A percentile compares a stretch with the other conserved stretches of the same genome.
Evolutionary conservation across 768 basidiomycete species (phyloP).

Genomic region (Lactifluus rugatus): DNA sequence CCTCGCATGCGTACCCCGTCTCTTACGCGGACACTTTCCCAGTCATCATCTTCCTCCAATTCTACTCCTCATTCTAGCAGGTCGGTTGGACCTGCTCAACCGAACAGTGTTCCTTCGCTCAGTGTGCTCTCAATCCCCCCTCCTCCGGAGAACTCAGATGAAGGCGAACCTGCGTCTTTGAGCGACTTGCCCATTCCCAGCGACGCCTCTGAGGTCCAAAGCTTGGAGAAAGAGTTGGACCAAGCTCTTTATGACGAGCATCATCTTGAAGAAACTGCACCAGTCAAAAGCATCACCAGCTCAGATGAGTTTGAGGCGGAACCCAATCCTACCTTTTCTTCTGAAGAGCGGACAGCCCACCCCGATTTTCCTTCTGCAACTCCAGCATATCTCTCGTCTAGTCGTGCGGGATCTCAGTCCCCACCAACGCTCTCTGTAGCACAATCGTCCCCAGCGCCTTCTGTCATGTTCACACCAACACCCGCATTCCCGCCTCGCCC

Average conservation of each 20-base stretch:
- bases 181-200: conserved; percentile 8
- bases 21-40: conserved; percentile 51
- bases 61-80: conserved; percentile 40
- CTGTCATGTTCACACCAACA: conserved; percentile 56
- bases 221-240: conserved; percentile 10
- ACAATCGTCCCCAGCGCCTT: conserved; percentile 47
- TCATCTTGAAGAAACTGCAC: background rate
- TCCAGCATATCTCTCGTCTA: background rate
- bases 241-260: conserved; percentile 1
- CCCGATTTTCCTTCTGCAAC: conserved; percentile 10
- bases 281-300: background rate
- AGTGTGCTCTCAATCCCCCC: conserved; percentile 15
- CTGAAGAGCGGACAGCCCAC: conserved; percentile 36
- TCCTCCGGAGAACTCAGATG: conserved; percentile 14
- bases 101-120: conserved; percentile 2
- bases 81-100: conserved; percentile 7
- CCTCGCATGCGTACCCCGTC: conserved; percentile 55
- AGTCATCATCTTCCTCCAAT: conserved; percentile 48
- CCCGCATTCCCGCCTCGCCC: conserved; percentile 53
- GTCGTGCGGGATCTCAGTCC: conserved; percentile 23
- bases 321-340: conserved; percentile 62
- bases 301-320: conserved; percentile 1
- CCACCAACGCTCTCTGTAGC: conserved; percentile 32
- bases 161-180: conserved; percentile 2
- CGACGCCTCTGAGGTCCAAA: conserved; percentile 2